phyloP scores from a whole-genome alignment of 2,329 filamentous ascomycete genomes.

The Aspergillus brasiliensis region DNA sequence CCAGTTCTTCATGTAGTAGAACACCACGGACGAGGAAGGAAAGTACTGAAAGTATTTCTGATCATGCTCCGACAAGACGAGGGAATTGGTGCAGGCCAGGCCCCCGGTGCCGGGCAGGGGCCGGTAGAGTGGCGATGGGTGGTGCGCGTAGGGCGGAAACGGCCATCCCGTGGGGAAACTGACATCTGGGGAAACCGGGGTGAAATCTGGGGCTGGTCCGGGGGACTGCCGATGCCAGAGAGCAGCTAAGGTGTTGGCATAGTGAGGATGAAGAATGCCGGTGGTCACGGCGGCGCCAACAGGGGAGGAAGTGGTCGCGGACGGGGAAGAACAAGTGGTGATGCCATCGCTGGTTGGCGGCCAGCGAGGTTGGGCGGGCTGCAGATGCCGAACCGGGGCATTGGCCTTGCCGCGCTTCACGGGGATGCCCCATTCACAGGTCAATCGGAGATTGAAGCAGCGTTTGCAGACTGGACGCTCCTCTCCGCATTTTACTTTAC shows the following conservation, averaged over 20 bases:
- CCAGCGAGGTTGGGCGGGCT: slow-evolving; percentile 25
- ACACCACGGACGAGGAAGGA: slow-evolving; percentile 36
- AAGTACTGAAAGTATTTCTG: slow-evolving; percentile 39
- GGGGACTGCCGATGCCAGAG: slow-evolving; percentile 5
- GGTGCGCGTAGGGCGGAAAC: slow-evolving; percentile 14
- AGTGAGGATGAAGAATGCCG: slow-evolving; percentile 2
- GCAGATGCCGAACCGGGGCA: slow-evolving; percentile 28
- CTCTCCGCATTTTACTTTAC: slow-evolving; percentile 41
- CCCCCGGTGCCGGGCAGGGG: slow-evolving; percentile 21
- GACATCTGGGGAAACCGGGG: slow-evolving; percentile 22
- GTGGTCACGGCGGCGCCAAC: background rate
- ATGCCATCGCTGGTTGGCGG: slow-evolving; percentile 13
- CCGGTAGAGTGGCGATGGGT: slow-evolving; percentile 28
- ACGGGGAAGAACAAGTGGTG: background rate
- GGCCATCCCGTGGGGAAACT: slow-evolving; percentile 14
- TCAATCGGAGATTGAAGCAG: slow-evolving; percentile 33
- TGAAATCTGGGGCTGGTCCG: slow-evolving; percentile 10
- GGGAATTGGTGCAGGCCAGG: slow-evolving; percentile 35
- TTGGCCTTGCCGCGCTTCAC: slow-evolving; percentile 29
- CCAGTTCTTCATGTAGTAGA: slow-evolving; percentile 42
- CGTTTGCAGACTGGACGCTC: slow-evolving; percentile 38
- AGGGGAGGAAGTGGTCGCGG: background rate
- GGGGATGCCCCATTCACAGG: slow-evolving; percentile 39
- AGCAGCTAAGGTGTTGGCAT: slow-evolving; percentile 11
- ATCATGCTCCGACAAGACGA: slow-evolving; percentile 38